Evolutionary conservation across 2,329 filamentous ascomycete species (phyloP).

Genomic region (Kalaharituber pfeilii): DNA sequence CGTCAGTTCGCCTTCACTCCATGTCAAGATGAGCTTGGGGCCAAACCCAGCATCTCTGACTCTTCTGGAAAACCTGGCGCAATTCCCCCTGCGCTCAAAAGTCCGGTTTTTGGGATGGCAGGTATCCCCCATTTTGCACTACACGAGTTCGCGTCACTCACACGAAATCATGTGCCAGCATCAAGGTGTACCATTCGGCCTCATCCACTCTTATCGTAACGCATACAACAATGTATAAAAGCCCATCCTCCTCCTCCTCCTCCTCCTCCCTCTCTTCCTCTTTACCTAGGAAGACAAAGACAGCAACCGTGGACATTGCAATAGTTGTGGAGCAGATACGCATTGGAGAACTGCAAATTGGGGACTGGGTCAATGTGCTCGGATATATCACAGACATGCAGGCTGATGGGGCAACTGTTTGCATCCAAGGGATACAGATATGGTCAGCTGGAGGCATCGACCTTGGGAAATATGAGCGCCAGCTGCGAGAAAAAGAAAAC

Average conservation of each 20-base stretch:
- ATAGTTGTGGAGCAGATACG: too few relatives aligned
- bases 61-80: not conserved
- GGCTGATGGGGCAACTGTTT: constrained; percentile 21
- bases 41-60: not conserved
- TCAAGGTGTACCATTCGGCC: constrained; percentile 39
- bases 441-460: constrained; percentile 62
- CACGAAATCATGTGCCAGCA: constrained; percentile 37
- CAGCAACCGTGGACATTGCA: too few relatives aligned
- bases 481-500: constrained; percentile 29
- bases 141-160: too few relatives aligned
- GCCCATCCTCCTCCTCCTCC: constrained; percentile 53
- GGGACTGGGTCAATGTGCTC: constrained; percentile 79
- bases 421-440: constrained; percentile 61
- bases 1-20: too few relatives aligned
- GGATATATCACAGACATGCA: constrained; percentile 44
- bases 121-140: too few relatives aligned
- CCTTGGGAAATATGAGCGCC: constrained; percentile 51
- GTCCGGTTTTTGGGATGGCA: constrained; percentile 87
- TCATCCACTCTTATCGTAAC: constrained; percentile 48
- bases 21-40: not conserved
- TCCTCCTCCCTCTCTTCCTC: constrained; percentile 35
- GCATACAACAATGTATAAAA: constrained; percentile 26
- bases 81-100: constrained; percentile 40
- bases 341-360: constrained; percentile 48
- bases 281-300: too few relatives aligned